phyloP scores from a whole-genome alignment of 352 stramenopile genomes.

The Ophiocytium majus region DNA sequence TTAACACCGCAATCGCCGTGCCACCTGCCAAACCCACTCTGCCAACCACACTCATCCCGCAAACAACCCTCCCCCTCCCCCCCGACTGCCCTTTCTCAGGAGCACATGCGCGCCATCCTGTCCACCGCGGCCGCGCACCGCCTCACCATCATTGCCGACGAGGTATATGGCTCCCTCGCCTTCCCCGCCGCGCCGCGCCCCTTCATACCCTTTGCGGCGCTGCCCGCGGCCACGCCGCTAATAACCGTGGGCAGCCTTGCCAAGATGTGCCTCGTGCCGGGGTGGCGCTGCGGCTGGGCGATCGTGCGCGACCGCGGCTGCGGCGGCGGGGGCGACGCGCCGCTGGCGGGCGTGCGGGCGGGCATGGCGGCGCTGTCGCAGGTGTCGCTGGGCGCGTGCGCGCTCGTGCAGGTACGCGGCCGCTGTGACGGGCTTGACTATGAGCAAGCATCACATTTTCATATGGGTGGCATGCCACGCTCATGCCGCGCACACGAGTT shows the following conservation, averaged over 20 bases:
- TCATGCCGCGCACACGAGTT: too few species aligned
- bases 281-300: conserved; percentile 91
- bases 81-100: background rate
- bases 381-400: conserved; percentile 82
- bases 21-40: too few species aligned
- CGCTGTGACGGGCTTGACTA: too few species aligned
- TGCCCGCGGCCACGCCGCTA: conserved; percentile 75
- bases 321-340: conserved; percentile 49
- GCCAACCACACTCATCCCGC: too few species aligned
- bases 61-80: background rate
- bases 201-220: conserved; percentile 74
- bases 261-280: conserved; percentile 91
- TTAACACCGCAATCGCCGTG: too few species aligned
- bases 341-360: conserved; percentile 69
- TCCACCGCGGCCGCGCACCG: conserved; percentile 72
- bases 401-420: conserved; percentile 68
- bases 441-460: too few species aligned
- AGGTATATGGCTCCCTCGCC: conserved; percentile 75
- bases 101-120: conserved; percentile 70
- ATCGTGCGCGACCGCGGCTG: conserved; percentile 79
- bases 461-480: too few species aligned
- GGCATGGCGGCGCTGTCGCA: conserved; percentile 86
- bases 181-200: conserved; percentile 57
- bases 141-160: conserved; percentile 85
- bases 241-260: conserved; percentile 77